A percentile compares a stretch with the other conserved stretches of the same genome.
Evolutionary conservation across 805 yeast genomes (phyloP).

Genomic region (Debaryomyces tyrocola): DNA sequence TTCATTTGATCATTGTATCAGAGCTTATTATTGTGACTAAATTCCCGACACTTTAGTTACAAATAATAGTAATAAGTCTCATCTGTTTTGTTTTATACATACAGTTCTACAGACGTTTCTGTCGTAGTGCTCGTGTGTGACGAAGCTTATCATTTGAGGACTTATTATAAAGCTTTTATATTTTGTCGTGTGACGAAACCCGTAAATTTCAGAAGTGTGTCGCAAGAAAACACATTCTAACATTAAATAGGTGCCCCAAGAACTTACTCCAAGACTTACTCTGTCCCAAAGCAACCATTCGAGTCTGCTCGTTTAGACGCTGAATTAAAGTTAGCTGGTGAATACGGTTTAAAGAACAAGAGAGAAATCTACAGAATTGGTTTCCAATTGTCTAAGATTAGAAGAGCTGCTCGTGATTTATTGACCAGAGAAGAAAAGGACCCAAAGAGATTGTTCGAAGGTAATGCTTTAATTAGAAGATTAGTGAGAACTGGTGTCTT

Average conservation of each 20-base stretch:
- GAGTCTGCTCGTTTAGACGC: slow-evolving; percentile 99
- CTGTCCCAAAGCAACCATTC: slow-evolving; percentile 99
- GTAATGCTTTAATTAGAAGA: slow-evolving; percentile 99
- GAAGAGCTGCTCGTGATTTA: slow-evolving; percentile 99
- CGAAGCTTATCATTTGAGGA: neutral
- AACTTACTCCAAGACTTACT: slow-evolving; percentile 98
- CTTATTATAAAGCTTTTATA: neutral
- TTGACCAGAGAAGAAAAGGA: slow-evolving; percentile 99
- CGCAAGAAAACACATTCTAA: slow-evolving; percentile 18
- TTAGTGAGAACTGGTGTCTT: slow-evolving; percentile 98
- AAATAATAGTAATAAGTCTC: slow-evolving; percentile 11
- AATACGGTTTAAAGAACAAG: slow-evolving; percentile 99
- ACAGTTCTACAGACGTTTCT: neutral
- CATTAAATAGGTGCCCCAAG: slow-evolving; percentile 84
- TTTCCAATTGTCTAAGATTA: slow-evolving; percentile 98
- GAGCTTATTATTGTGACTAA: slow-evolving; percentile 54
- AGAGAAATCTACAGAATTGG: slow-evolving; percentile 99
- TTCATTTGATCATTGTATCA: slow-evolving; percentile 16
- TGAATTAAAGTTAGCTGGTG: slow-evolving; percentile 99
- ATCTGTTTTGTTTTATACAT: neutral
- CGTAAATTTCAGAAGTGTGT: neutral
- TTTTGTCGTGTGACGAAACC: neutral
- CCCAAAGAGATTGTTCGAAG: slow-evolving; percentile 99
- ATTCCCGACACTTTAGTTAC: slow-evolving; percentile 87
- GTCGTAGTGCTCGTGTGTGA: neutral